Percentiles rank a stretch among this genome's conserved stretches.
phyloP scores from a whole-genome alignment of 768 basidiomycete species.

The Termitomyces sp. region DNA sequence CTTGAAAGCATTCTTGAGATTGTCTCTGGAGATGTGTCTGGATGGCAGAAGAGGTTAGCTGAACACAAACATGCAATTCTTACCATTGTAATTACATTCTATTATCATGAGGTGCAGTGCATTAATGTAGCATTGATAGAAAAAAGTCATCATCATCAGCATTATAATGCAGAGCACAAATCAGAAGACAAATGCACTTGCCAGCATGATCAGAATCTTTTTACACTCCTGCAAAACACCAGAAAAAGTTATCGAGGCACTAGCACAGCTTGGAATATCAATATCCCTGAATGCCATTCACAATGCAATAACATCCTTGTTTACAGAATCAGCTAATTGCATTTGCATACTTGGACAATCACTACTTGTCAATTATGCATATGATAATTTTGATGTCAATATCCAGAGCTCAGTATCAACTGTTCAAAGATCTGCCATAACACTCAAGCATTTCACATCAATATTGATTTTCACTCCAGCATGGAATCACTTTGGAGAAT shows the following conservation, averaged over 20 bases:
- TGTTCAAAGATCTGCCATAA: slow-evolving; percentile 9
- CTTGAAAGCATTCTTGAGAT: not conserved
- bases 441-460: slow-evolving; percentile 19
- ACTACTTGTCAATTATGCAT: slow-evolving; percentile 9
- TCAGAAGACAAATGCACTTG: too few relatives aligned
- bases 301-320: slow-evolving; percentile 1
- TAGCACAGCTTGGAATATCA: not conserved
- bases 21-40: not conserved
- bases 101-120: not conserved
- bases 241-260: slow-evolving; percentile 1
- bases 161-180: too few relatives aligned
- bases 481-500: slow-evolving; percentile 14
- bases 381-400: slow-evolving; percentile 23
- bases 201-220: too few relatives aligned
- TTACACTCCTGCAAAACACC: too few relatives aligned
- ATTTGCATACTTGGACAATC: slow-evolving; percentile 8
- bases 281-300: slow-evolving; percentile 1
- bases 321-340: not conserved
- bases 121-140: too few relatives aligned
- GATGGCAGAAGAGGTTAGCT: not conserved
- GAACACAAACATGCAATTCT: not conserved
- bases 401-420: slow-evolving; percentile 14
- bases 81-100: not conserved
- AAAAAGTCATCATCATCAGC: too few relatives aligned
- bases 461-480: slow-evolving; percentile 16